These are phyloP conservation scores for Closterium sp. DNA, from an alignment of 139 green algal genomes.

Conservation along the genomic window DNA sequence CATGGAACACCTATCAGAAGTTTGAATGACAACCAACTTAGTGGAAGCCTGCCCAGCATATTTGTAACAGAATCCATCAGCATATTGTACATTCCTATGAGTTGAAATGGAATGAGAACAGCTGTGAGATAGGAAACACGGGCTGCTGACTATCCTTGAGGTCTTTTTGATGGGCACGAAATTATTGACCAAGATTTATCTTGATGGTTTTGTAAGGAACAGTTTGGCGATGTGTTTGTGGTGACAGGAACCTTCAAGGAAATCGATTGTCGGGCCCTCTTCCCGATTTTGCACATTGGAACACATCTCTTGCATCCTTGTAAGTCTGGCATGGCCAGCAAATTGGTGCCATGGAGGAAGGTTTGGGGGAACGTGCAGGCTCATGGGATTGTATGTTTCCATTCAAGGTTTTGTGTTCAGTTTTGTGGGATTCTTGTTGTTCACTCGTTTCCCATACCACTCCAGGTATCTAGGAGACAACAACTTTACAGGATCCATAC, in stretches of 20 bases:
- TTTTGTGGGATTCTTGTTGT: too few relatives aligned
- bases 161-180: too few relatives aligned
- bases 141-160: too few relatives aligned
- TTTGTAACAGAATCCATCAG: not conserved
- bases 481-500: not conserved
- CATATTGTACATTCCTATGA: not conserved
- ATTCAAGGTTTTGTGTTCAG: too few relatives aligned
- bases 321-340: not conserved
- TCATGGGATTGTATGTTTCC: too few relatives aligned
- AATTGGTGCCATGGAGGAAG: too few relatives aligned
- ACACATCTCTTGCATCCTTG: not conserved
- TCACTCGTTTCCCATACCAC: too few relatives aligned
- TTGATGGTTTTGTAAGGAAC: not conserved
- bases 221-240: not conserved
- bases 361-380: too few relatives aligned
- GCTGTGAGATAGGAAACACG: not conserved
- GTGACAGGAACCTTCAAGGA: not conserved
- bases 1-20: not conserved
- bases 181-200: too few relatives aligned
- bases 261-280: not conserved
- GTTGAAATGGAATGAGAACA: not conserved
- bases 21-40: not conserved
- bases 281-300: not conserved
- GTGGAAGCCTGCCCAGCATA: not conserved
- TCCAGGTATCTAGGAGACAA: not conserved